Evolutionary conservation across 306 rosid genomes (phyloP), one percentile per base, ranked within the genome.

Genomic region (Acmispon strigosus): DNA sequence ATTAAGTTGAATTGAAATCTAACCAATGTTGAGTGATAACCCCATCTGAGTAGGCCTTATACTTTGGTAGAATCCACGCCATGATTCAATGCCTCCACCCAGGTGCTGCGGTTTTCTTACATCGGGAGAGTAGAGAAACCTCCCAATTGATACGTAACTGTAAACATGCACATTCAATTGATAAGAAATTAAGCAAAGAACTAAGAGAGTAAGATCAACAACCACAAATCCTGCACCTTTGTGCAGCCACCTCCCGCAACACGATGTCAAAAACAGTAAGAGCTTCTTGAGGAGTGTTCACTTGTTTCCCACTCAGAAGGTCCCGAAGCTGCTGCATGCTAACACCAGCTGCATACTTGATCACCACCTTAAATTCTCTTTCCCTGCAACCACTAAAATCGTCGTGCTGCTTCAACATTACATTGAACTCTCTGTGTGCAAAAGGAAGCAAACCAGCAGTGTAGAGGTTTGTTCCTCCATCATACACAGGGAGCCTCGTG

Each of bases 31-130:
- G 47, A 84, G 84, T 2, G 87, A 84, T 48, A 84, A 34, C 29
- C 87, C 87, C 87, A 84, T 84, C 51, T 84, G 87, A 62, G 82
- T 84, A 62, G 84, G 87, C 64, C 87, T 84, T 72, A 84, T 84
- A 53, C 83, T 84, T 60, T 84, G 87, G 48, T 84, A 80, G 66
- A 84, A 84, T 60, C 87, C 87, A 2, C 87, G 79, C 87, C 84
- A 84, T 73, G 84, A 84, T 53, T 84, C 84, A 22, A 84, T 22
- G 12, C 87, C 87, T 27, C 84, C 84, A 39, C 87, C 84, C 16
- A 84, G 71, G 4, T 64, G 74, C 55, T 83, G 80, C 3, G 84
- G 82, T 34, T 76, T 76, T 51, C 83, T 80, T 8, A 84, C 61
- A 61, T 83, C 57, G 10, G 84, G 77, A 66, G 86, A 83, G 66